Evolutionary conservation across 2,329 filamentous ascomycete genomes (phyloP).

Genomic region (Colletotrichum eremochloae): DNA sequence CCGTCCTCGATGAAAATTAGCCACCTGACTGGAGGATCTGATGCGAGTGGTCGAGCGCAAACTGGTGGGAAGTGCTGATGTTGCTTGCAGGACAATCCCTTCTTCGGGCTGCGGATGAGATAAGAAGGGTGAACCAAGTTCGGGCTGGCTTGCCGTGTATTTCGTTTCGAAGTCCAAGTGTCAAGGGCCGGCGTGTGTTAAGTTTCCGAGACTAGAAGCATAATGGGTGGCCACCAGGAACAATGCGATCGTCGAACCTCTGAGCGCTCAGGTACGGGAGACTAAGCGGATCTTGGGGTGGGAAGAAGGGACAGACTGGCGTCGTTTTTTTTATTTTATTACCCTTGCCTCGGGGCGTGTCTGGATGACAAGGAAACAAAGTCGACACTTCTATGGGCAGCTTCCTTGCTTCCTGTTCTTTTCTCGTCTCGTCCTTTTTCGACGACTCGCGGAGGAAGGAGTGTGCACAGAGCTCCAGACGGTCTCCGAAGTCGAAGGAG

Average conservation of each 20-base stretch:
- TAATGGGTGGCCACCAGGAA: slow-evolving; percentile 46
- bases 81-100: slow-evolving; percentile 44
- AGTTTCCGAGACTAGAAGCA: slow-evolving; percentile 51
- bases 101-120: slow-evolving; percentile 44
- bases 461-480: slow-evolving; percentile 43
- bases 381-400: slow-evolving; percentile 31
- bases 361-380: slow-evolving; percentile 42
- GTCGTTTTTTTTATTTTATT: slow-evolving; percentile 18
- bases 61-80: slow-evolving; percentile 45
- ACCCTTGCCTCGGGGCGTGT: slow-evolving; percentile 28
- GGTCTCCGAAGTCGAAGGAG: slow-evolving; percentile 31
- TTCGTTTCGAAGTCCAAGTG: slow-evolving; percentile 52
- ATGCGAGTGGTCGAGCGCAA: slow-evolving; percentile 45
- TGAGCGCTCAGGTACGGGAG: slow-evolving; percentile 44
- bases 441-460: slow-evolving; percentile 30
- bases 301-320: slow-evolving; percentile 37
- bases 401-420: slow-evolving; percentile 38
- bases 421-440: slow-evolving; percentile 13
- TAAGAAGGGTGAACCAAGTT: slow-evolving; percentile 46
- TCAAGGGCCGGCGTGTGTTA: slow-evolving; percentile 49
- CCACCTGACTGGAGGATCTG: slow-evolving; percentile 45
- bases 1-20: slow-evolving; percentile 43
- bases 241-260: slow-evolving; percentile 44
- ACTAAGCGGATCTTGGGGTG: slow-evolving; percentile 39
- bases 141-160: slow-evolving; percentile 47